These are phyloP conservation scores for Kodamaea nitidulidarum DNA, from an alignment of 805 yeast species.

Conservation along the genomic window DNA sequence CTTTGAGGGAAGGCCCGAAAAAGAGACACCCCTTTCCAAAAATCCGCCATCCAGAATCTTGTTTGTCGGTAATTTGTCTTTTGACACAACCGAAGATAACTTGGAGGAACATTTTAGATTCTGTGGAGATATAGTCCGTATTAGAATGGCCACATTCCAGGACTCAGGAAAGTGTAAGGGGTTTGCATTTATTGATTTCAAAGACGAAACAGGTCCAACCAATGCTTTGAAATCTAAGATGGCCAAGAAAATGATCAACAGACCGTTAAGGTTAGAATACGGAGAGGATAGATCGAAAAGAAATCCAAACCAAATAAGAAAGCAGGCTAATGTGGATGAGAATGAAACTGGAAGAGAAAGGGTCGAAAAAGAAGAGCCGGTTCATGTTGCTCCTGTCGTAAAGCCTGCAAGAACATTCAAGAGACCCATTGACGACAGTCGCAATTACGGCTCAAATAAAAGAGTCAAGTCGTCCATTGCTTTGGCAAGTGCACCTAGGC, in stretches of 20 bases:
- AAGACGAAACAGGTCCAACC: conserved; percentile 75
- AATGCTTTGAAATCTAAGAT: conserved; percentile 71
- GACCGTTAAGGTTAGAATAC: conserved; percentile 80
- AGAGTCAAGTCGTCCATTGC: conserved; percentile 79
- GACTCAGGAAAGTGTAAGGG: conserved; percentile 97
- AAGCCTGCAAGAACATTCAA: conserved; percentile 12
- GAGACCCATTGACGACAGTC: conserved; percentile 13
- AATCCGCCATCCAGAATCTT: conserved; percentile 87
- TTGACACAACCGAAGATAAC: conserved; percentile 81
- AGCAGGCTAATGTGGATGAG: conserved; percentile 19
- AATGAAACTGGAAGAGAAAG: conserved; percentile 12
- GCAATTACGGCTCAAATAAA: conserved; percentile 30
- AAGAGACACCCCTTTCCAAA: conserved; percentile 46
- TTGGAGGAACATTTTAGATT: conserved; percentile 80
- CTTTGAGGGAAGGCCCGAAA: conserved; percentile 83
- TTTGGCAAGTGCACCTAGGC: conserved; percentile 83
- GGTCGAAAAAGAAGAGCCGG: conserved; percentile 14
- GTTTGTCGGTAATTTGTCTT: conserved; percentile 90
- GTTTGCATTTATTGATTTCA: conserved; percentile 87
- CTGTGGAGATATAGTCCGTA: conserved; percentile 79
- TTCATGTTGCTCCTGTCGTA: conserved; percentile 18
- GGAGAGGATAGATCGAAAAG: conserved; percentile 93
- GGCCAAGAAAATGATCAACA: conserved; percentile 61
- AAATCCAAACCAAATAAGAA: conserved; percentile 41
- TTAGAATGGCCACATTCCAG: conserved; percentile 97